Conservation (phyloP, 441 rosid species). For the Theobroma grandiflorum region DNA sequence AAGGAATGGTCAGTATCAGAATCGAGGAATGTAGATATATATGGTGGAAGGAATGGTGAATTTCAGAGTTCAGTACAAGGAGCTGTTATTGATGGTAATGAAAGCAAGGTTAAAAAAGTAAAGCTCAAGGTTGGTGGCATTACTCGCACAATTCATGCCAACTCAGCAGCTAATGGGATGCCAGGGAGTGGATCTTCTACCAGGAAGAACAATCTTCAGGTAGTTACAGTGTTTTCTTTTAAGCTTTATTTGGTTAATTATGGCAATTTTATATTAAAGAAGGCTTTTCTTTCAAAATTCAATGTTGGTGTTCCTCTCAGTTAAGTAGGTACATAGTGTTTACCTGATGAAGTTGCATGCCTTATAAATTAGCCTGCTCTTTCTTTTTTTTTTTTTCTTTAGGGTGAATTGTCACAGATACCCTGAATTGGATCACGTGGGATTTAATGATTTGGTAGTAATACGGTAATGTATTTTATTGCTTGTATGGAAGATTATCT, state of each 20-base stretch:
- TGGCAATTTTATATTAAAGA: background rate
- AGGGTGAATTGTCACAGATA: background rate
- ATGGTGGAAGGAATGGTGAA: conserved; percentile 57
- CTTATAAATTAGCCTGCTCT: conserved; percentile 13
- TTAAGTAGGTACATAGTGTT: background rate
- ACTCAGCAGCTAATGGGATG: conserved; percentile 54
- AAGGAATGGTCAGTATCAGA: conserved; percentile 34
- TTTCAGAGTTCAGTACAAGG: conserved; percentile 48
- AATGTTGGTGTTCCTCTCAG: background rate
- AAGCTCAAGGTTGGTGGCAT: conserved; percentile 78
- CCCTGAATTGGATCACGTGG: conserved; percentile 9
- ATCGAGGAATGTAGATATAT: conserved; percentile 28
- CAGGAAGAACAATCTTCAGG: conserved; percentile 62
- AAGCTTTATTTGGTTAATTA: conserved; percentile 10
- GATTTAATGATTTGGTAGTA: conserved; percentile 21
- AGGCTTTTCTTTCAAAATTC: background rate
- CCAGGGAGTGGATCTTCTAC: conserved; percentile 51
- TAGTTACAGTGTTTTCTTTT: conserved; percentile 31
- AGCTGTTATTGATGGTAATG: conserved; percentile 43
- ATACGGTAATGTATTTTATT: conserved; percentile 24
- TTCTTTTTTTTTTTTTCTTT: conserved; percentile 12
- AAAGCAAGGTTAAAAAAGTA: conserved; percentile 66
- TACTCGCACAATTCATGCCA: conserved; percentile 58
- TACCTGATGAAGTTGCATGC: conserved; percentile 5
- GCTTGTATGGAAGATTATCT: conserved; percentile 45